phyloP scores from a whole-genome alignment of 345 rosid genomes.

The Salix arbutifolia region DNA sequence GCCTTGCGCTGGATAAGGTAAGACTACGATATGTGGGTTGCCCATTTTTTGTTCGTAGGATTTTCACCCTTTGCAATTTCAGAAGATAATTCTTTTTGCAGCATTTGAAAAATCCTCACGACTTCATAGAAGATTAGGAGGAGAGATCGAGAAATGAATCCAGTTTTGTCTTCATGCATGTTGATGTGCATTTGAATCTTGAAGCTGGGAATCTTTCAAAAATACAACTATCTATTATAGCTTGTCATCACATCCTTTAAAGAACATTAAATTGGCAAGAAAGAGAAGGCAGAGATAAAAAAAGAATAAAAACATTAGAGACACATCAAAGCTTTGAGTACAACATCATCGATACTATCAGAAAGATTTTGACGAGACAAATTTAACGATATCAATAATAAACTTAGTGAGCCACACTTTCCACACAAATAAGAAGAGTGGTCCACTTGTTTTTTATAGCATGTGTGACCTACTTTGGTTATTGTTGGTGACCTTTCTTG shows the following conservation, averaged over 20 bases:
- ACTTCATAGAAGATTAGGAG: neutral
- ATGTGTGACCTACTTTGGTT: too few relatives aligned
- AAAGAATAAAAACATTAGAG: too few relatives aligned
- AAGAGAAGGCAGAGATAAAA: too few relatives aligned
- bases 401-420: too few relatives aligned
- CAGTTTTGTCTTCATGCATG: neutral
- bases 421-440: fast-evolving
- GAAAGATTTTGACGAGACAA: fast-evolving
- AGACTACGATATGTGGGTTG: constrained; percentile 11
- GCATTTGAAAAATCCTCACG: neutral
- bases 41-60: neutral
- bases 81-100: neutral
- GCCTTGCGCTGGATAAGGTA: constrained; percentile 20
- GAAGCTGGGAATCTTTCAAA: neutral
- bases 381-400: too few relatives aligned
- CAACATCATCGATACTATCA: fast-evolving
- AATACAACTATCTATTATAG: too few relatives aligned
- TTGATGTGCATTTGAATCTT: neutral
- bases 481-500: too few relatives aligned
- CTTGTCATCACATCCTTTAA: too few relatives aligned
- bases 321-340: too few relatives aligned
- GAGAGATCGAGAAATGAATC: neutral
- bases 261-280: too few relatives aligned
- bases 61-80: too few relatives aligned
- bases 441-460: too few relatives aligned